A percentile compares a stretch with the other conserved stretches of the same genome.
Conservation (phyloP, 2,329 filamentous ascomycete species). For the Venturiaceae sp. region DNA sequence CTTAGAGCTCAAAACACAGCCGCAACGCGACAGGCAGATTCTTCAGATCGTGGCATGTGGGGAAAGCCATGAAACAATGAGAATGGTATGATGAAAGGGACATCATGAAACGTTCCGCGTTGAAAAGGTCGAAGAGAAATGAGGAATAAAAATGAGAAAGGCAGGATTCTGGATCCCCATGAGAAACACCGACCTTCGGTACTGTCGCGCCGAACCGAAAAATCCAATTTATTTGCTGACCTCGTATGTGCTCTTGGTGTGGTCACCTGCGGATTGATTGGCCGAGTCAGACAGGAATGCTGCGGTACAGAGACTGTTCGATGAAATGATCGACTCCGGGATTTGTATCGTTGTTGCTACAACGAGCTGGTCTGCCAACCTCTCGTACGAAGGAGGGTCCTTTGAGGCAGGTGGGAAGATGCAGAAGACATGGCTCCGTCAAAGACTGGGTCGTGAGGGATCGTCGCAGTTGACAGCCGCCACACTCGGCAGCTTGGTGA, state of each 20-base stretch:
- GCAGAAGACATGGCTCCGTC: not conserved
- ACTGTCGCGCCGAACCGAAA: not conserved
- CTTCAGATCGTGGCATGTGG: not conserved
- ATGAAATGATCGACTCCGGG: not conserved
- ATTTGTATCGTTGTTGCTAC: not conserved
- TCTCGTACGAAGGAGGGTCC: not conserved
- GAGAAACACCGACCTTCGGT: too few relatives aligned
- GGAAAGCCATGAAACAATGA: not conserved
- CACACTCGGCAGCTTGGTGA: not conserved
- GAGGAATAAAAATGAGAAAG: not conserved
- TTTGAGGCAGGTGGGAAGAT: not conserved
- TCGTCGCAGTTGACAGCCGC: not conserved
- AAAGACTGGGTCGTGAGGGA: not conserved
- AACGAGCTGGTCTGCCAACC: not conserved
- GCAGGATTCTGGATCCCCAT: too few relatives aligned
- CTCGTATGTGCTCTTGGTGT: not conserved
- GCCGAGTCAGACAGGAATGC: not conserved
- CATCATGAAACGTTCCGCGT: not conserved
- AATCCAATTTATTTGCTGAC: not conserved
- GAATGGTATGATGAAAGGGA: not conserved
- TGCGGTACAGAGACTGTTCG: not conserved
- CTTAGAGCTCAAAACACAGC: not conserved
- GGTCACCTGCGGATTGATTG: not conserved
- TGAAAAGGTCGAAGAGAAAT: not conserved
- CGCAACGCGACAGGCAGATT: not conserved